Conservation (phyloP, 257 asterid genomes). For the Scutellaria galericulata region DNA sequence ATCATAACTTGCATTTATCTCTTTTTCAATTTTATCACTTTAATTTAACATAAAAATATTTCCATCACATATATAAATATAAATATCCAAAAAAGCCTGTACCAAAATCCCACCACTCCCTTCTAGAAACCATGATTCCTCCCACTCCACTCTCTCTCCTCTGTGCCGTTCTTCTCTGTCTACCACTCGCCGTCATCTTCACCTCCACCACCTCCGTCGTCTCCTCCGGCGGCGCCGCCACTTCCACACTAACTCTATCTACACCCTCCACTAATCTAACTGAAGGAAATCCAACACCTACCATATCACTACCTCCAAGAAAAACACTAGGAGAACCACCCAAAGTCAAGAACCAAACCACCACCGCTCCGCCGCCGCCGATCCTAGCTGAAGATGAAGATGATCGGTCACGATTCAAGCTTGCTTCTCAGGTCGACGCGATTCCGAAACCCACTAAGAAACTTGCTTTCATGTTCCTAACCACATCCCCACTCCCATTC, state of each 20-base stretch:
- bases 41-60: neutral
- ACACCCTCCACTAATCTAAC: neutral
- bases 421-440: slow-evolving; percentile 55
- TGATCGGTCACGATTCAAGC: slow-evolving; percentile 39
- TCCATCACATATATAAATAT: neutral
- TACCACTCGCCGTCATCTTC: slow-evolving; percentile 75
- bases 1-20: neutral
- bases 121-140: slow-evolving; percentile 46
- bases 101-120: neutral
- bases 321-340: slow-evolving; percentile 17
- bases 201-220: slow-evolving; percentile 54
- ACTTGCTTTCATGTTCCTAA: slow-evolving; percentile 79
- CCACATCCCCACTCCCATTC: slow-evolving; percentile 67
- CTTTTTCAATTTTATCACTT: neutral
- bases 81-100: slow-evolving; percentile 15
- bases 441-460: slow-evolving; percentile 51
- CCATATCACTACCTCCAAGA: slow-evolving; percentile 16
- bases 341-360: slow-evolving; percentile 23
- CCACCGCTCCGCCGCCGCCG: neutral
- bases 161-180: slow-evolving; percentile 72
- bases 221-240: slow-evolving; percentile 36
- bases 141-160: slow-evolving; percentile 73
- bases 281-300: neutral
- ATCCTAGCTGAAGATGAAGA: slow-evolving; percentile 37
- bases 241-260: slow-evolving; percentile 23